Conservation (phyloP, 1,139 yeast genomes). For the Pneumocystis sp. region DNA sequence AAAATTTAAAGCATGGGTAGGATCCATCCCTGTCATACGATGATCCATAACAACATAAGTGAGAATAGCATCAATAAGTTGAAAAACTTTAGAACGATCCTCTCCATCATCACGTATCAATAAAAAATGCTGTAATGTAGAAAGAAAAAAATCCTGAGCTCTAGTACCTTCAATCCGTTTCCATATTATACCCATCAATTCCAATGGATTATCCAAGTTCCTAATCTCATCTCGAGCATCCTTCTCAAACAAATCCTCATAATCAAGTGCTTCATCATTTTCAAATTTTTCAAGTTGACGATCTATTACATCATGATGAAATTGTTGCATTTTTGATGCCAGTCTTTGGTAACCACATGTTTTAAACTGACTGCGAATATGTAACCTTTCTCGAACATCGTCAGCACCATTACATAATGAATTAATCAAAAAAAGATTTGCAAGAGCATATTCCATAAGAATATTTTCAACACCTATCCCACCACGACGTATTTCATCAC, state of each 20-base stretch:
- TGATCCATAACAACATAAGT: constrained; percentile 55
- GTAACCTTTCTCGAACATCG: constrained; percentile 54
- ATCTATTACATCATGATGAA: constrained; percentile 48
- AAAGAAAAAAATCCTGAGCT: constrained; percentile 49
- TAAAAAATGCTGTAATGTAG: constrained; percentile 73
- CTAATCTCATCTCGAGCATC: constrained; percentile 21
- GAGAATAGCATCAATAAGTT: constrained; percentile 68
- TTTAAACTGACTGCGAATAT: constrained; percentile 58
- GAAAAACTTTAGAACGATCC: constrained; percentile 59
- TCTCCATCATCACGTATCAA: constrained; percentile 34
- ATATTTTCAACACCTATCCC: constrained; percentile 54
- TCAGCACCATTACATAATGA: constrained; percentile 53
- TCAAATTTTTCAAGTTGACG: constrained; percentile 54
- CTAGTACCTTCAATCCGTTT: constrained; percentile 53
- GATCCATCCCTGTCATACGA: not conserved
- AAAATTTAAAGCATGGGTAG: constrained; percentile 1
- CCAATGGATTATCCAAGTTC: constrained; percentile 46
- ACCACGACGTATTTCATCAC: constrained; percentile 60
- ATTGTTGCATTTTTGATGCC: constrained; percentile 42
- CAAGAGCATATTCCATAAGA: constrained; percentile 62
- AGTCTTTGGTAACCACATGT: constrained; percentile 62
- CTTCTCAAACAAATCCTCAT: constrained; percentile 44
- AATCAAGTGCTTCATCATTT: constrained; percentile 55
- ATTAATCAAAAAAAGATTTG: constrained; percentile 64
- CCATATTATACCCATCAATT: constrained; percentile 56